Percentiles rank a stretch among this genome's conserved stretches.
These are phyloP conservation scores for Fusarium annulatum DNA, from an alignment of 2,329 filamentous ascomycete genomes.

Conservation along the genomic window DNA sequence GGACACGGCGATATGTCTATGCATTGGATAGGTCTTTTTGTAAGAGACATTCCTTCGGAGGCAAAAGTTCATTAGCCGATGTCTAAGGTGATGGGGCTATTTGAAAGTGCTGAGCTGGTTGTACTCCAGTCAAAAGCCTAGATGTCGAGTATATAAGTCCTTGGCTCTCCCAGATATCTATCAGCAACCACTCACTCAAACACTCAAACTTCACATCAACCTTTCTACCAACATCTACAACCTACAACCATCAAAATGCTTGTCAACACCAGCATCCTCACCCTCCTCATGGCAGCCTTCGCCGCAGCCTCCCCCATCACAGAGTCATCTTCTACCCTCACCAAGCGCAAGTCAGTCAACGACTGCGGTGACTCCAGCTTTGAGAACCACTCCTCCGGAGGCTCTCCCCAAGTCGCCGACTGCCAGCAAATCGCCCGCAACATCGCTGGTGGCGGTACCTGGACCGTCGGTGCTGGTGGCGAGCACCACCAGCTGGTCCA, in stretches of 20 bases:
- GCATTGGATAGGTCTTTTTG: neutral
- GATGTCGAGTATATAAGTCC: neutral
- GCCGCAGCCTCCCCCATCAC: neutral
- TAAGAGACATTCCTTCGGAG: neutral
- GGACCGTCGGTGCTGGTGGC: neutral
- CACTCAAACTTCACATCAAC: neutral
- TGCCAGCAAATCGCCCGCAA: neutral
- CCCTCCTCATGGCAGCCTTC: neutral
- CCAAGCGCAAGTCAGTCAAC: neutral
- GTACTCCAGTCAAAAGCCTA: neutral
- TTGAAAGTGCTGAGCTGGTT: neutral
- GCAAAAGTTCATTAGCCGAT: neutral
- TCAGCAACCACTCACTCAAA: neutral
- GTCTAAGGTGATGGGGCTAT: rapidly evolving
- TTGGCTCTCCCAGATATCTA: rapidly evolving
- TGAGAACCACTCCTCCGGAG: neutral
- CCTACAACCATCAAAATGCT: neutral
- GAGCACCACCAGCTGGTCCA: neutral
- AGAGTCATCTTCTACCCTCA: neutral
- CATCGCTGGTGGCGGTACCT: neutral
- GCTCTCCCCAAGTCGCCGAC: neutral
- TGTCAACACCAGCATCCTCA: neutral
- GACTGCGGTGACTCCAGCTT: neutral
- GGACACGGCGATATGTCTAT: rapidly evolving
- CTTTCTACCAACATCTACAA: neutral